phyloP scores from a whole-genome alignment of 345 rosid genomes.

The Durio zibethinus region DNA sequence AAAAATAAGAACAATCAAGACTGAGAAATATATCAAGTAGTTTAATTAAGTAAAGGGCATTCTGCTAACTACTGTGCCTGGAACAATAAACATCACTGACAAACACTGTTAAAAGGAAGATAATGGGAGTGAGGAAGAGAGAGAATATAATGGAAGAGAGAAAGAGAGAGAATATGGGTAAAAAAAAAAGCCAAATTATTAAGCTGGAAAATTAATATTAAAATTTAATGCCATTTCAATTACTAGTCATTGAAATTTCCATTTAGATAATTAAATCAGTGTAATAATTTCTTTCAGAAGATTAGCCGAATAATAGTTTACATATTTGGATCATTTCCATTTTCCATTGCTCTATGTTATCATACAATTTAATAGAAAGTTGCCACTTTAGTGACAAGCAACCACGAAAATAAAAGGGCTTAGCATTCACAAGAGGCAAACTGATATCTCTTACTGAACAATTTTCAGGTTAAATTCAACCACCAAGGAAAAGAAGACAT shows the following conservation, averaged over 20 bases:
- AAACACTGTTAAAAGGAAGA: not conserved
- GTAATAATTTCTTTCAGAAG: not conserved
- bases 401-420: not conserved
- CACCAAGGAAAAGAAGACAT: not conserved
- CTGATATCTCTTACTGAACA: not conserved
- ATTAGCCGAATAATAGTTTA: not conserved
- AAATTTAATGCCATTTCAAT: not conserved
- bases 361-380: not conserved
- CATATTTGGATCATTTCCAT: not conserved
- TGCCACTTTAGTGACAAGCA: not conserved
- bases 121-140: not conserved
- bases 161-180: not conserved
- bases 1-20: not conserved
- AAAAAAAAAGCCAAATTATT: not conserved
- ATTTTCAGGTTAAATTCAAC: not conserved
- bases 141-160: too few species aligned
- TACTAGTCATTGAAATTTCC: not conserved
- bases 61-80: not conserved
- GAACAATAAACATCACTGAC: not conserved
- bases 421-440: not conserved
- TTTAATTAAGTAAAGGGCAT: not conserved
- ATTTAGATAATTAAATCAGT: not conserved
- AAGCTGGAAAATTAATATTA: not conserved
- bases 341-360: not conserved
- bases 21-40: not conserved